A percentile compares a stretch with the other conserved stretches of the same genome.
phyloP scores from a whole-genome alignment of 2,329 filamentous ascomycete genomes.

The Laburnicola sp. region DNA sequence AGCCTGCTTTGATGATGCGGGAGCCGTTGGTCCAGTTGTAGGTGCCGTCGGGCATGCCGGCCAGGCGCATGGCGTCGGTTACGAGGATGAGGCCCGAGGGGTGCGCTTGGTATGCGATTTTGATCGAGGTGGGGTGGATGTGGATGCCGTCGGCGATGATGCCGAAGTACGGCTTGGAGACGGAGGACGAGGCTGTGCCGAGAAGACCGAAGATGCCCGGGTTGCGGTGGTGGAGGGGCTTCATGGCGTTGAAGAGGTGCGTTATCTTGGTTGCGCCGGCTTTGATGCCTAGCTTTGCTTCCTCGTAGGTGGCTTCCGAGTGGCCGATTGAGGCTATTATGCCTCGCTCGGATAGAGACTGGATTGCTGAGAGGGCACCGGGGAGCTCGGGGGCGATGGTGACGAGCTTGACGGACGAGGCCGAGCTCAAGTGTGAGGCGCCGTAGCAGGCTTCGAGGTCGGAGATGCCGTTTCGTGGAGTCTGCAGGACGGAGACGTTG shows the following conservation, averaged over 20 bases:
- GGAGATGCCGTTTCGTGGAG: slow-evolving; percentile 62
- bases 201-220: slow-evolving; percentile 87
- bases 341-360: slow-evolving; percentile 63
- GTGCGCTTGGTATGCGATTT: slow-evolving; percentile 85
- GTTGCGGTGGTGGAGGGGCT: slow-evolving; percentile 85
- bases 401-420: slow-evolving; percentile 69
- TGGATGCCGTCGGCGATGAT: slow-evolving; percentile 91
- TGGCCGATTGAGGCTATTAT: slow-evolving; percentile 84
- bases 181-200: slow-evolving; percentile 52
- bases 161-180: slow-evolving; percentile 73
- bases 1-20: slow-evolving; percentile 69
- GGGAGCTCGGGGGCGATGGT: slow-evolving; percentile 80
- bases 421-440: slow-evolving; percentile 61
- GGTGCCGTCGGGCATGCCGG: slow-evolving; percentile 78
- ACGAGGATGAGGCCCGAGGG: slow-evolving; percentile 84
- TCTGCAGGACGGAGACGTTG: slow-evolving; percentile 70
- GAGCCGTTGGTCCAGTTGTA: slow-evolving; percentile 84
- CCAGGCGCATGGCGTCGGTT: slow-evolving; percentile 88
- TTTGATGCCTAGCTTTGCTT: slow-evolving; percentile 71
- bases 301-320: slow-evolving; percentile 83
- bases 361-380: slow-evolving; percentile 71
- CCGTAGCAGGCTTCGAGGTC: slow-evolving; percentile 77
- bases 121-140: slow-evolving; percentile 82
- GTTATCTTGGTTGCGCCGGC: slow-evolving; percentile 86
- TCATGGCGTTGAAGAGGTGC: slow-evolving; percentile 93